These are phyloP conservation scores for Suillus cothurnatus DNA, from an alignment of 768 basidiomycete genomes.

Conservation along the genomic window DNA sequence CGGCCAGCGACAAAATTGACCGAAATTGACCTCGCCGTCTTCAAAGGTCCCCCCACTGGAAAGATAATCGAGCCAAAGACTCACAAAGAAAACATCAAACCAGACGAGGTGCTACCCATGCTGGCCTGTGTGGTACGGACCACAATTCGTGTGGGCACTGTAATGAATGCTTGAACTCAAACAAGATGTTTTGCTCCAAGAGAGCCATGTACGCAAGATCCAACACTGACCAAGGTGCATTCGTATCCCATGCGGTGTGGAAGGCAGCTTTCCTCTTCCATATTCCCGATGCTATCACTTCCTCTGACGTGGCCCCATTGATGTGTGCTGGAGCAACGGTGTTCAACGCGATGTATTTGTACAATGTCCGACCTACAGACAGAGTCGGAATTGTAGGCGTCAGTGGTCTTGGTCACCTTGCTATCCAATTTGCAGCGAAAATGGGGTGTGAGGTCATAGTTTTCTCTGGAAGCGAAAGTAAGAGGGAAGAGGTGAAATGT, in stretches of 20 bases:
- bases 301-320: conserved; percentile 35
- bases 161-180: conserved; percentile 34
- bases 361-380: conserved; percentile 30
- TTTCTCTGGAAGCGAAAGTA: conserved; percentile 35
- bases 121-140: conserved; percentile 43
- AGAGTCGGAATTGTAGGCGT: conserved; percentile 37
- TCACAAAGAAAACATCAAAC: conserved; percentile 20
- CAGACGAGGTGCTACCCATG: conserved; percentile 35
- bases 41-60: conserved; percentile 30
- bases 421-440: conserved; percentile 40
- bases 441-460: conserved; percentile 43
- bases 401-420: conserved; percentile 42
- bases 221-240: conserved; percentile 36
- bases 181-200: conserved; percentile 32
- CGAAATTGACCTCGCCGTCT: conserved; percentile 29
- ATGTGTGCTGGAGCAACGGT: conserved; percentile 42
- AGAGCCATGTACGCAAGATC: conserved; percentile 26
- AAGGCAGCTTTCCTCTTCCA: conserved; percentile 37
- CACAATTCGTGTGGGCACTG: conserved; percentile 37
- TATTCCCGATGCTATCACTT: conserved; percentile 33
- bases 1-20: conserved; percentile 8
- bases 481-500: conserved; percentile 32
- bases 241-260: conserved; percentile 38
- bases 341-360: conserved; percentile 29
- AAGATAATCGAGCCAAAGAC: conserved; percentile 20